A percentile compares a stretch with the other conserved stretches of the same genome.
Evolutionary conservation across 2,329 filamentous ascomycete genomes (phyloP).

Genomic region (Botrytis squamosa): DNA sequence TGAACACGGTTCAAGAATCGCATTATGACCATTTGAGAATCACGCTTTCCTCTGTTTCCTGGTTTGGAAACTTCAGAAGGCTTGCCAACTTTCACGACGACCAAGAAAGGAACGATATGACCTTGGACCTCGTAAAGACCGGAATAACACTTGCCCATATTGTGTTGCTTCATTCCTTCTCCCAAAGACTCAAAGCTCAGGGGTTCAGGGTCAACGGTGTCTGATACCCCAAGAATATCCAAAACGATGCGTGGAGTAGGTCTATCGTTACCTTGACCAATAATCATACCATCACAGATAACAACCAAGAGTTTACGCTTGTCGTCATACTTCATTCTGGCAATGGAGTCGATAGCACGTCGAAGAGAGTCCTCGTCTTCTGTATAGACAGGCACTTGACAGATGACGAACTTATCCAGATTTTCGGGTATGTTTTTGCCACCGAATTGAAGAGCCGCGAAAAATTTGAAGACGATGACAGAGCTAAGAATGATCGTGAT

Average conservation of each 20-base stretch:
- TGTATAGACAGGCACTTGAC: conserved; percentile 95
- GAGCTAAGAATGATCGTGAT: conserved; percentile 77
- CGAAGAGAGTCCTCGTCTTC: conserved; percentile 97
- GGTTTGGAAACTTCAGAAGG: conserved; percentile 72
- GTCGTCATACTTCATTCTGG: conserved; percentile 94
- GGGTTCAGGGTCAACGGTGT: conserved; percentile 90
- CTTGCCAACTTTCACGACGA: conserved; percentile 93
- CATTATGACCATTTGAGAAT: conserved; percentile 98
- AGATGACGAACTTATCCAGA: conserved; percentile 97
- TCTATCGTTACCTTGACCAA: conserved; percentile 95
- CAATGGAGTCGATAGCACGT: conserved; percentile 93
- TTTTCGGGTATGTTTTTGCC: conserved; percentile 91
- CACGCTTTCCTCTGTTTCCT: conserved; percentile 98
- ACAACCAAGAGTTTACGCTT: conserved; percentile 94
- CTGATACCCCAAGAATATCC: conserved; percentile 92
- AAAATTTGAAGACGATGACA: conserved; percentile 93
- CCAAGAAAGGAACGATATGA: conserved; percentile 96
- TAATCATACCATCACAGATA: conserved; percentile 98
- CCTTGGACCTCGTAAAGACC: conserved; percentile 97
- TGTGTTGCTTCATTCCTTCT: conserved; percentile 95
- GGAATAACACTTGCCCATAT: conserved; percentile 99
- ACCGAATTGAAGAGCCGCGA: conserved; percentile 92
- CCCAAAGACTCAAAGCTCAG: conserved; percentile 95
- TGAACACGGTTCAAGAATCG: conserved; percentile 98
- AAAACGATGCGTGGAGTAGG: conserved; percentile 94